Evolutionary conservation across 106 monocot genomes (phyloP).

Genomic region (Triglochin maritima): DNA sequence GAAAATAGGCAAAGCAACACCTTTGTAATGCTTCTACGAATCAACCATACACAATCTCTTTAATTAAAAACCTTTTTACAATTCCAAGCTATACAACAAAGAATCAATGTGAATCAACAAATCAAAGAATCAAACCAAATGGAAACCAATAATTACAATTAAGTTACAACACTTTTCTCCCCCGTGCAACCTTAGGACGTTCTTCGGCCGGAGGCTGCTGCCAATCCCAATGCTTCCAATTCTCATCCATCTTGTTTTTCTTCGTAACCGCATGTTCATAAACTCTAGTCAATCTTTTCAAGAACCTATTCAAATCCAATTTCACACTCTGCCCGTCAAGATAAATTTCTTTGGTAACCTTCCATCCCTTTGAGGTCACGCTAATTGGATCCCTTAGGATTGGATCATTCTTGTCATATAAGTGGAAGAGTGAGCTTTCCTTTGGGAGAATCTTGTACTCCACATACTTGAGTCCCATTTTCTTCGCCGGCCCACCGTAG

Average conservation of each 20-base stretch:
- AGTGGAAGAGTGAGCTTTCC: slow-evolving; percentile 59
- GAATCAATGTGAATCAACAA: no score
- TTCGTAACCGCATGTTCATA: slow-evolving; percentile 25
- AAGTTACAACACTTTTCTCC: no score
- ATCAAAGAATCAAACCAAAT: no score
- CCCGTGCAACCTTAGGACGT: no score
- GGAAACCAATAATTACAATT: no score
- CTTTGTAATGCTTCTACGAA: no score
- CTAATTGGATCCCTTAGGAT: slow-evolving; percentile 50
- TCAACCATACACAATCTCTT: no score
- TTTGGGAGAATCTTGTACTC: slow-evolving; percentile 32
- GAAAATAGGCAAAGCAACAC: no score
- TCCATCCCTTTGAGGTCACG: slow-evolving; percentile 50
- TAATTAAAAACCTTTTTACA: no score
- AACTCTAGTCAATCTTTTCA: slow-evolving; percentile 27
- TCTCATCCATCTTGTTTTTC: slow-evolving; percentile 4
- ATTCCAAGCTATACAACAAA: no score
- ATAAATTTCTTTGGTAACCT: slow-evolving; percentile 54
- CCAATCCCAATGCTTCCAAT: slow-evolving; percentile 7
- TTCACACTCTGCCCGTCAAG: slow-evolving; percentile 69
- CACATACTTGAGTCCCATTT: slow-evolving; percentile 44
- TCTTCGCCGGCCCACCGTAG: slow-evolving; percentile 62
- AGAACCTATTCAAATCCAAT: slow-evolving; percentile 46
- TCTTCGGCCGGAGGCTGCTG: neutral
- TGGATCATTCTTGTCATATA: slow-evolving; percentile 45